These are phyloP conservation scores for Capsicum rhomboideum DNA, from an alignment of 257 asterid species.

Conservation along the genomic window DNA sequence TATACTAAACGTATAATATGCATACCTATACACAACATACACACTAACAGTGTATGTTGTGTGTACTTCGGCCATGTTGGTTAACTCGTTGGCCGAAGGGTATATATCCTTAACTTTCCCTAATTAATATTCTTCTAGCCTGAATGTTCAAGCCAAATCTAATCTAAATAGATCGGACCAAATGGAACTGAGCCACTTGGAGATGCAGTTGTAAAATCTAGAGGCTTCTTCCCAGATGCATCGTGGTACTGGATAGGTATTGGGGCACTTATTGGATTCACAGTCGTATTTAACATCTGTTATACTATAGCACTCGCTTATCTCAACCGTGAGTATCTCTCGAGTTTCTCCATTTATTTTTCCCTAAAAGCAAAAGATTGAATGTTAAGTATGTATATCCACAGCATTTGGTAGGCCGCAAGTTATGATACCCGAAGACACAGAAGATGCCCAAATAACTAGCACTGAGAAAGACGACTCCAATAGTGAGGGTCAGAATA, in stretches of 20 bases:
- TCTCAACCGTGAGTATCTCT: constrained; percentile 33
- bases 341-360: not conserved
- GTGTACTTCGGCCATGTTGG: no score
- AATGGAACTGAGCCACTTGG: constrained; percentile 35
- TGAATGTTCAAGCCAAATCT: no score
- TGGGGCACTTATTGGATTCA: constrained; percentile 32
- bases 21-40: no score
- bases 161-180: not conserved
- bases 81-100: no score
- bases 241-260: constrained; percentile 64
- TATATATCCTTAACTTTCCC: no score
- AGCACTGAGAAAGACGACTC: not conserved
- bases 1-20: no score
- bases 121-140: no score
- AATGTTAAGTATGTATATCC: not conserved
- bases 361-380: not conserved
- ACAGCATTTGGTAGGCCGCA: not conserved
- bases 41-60: no score
- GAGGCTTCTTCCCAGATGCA: constrained; percentile 42
- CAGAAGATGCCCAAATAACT: not conserved
- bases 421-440: not conserved
- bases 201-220: constrained; percentile 11
- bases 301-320: constrained; percentile 23
- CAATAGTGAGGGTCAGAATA: not conserved
- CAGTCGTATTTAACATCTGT: constrained; percentile 25